A percentile compares a stretch with the other conserved stretches of the same genome.
These are phyloP conservation scores for Hemisphaericaspora lyxosophila DNA, from an alignment of 1,139 yeast species.

Conservation along the genomic window DNA sequence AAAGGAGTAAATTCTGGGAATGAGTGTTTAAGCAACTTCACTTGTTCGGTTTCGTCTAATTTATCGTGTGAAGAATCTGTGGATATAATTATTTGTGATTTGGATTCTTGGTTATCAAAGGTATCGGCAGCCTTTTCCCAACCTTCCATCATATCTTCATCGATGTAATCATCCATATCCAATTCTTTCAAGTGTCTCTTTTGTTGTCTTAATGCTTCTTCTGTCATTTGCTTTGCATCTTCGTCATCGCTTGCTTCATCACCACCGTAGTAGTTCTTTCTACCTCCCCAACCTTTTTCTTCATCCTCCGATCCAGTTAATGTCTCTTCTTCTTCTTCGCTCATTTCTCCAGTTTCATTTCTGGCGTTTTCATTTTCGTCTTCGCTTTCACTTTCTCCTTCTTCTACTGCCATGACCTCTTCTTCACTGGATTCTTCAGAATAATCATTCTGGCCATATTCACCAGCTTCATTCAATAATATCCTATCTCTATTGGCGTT, in stretches of 20 bases:
- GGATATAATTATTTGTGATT: conserved; percentile 23
- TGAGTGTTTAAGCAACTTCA: conserved; percentile 50
- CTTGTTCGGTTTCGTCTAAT: conserved; percentile 45
- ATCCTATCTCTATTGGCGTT: conserved; percentile 65
- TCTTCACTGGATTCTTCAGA: conserved; percentile 41
- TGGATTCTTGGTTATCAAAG: conserved; percentile 25
- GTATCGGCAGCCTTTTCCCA: conserved; percentile 51
- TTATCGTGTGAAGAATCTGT: conserved; percentile 32
- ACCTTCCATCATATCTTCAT: conserved; percentile 76
- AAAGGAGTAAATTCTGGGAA: conserved; percentile 87
- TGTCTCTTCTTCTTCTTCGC: conserved; percentile 41
- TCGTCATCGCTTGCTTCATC: conserved; percentile 78
- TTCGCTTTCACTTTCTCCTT: conserved; percentile 24
- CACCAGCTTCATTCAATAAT: conserved; percentile 58
- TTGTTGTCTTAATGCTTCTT: conserved; percentile 86
- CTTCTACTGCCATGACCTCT: conserved; percentile 27
- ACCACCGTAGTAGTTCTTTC: conserved; percentile 76
- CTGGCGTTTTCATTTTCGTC: conserved; percentile 34
- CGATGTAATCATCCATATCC: conserved; percentile 78
- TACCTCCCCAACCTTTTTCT: conserved; percentile 76
- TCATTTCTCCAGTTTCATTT: conserved; percentile 30
- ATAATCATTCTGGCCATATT: conserved; percentile 29
- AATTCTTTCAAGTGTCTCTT: conserved; percentile 80
- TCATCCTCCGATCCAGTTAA: conserved; percentile 53
- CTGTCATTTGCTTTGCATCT: conserved; percentile 74